These are phyloP conservation scores for Cardamine occulta DNA, from an alignment of 345 rosid species.

Conservation along the genomic window DNA sequence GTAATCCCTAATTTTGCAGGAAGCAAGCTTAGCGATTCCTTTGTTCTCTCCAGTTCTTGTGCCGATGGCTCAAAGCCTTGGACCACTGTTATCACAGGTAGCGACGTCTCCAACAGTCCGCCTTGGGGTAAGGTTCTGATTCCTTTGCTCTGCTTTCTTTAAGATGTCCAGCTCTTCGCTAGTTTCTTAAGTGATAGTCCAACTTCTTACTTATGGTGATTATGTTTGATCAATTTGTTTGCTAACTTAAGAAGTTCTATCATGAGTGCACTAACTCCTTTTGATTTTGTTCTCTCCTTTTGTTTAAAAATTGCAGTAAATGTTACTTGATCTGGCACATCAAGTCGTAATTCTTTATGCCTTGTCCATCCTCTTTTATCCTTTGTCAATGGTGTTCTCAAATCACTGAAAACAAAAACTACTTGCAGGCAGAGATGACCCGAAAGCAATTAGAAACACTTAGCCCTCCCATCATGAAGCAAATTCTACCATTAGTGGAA, in stretches of 20 bases:
- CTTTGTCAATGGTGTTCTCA: not conserved
- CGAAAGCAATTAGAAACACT: conserved; percentile 86
- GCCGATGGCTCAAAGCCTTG: conserved; percentile 91
- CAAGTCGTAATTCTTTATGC: not conserved
- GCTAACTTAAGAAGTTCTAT: no score
- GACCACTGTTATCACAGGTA: conserved; percentile 82
- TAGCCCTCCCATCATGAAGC: conserved; percentile 95
- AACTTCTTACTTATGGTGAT: no score
- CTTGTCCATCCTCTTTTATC: no score
- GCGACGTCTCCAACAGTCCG: conserved; percentile 78
- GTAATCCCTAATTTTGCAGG: conserved; percentile 54
- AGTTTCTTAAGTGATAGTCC: no score
- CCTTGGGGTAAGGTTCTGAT: conserved; percentile 89
- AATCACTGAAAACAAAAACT: conserved; percentile 19
- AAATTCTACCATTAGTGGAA: conserved; percentile 90
- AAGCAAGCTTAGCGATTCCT: conserved; percentile 87
- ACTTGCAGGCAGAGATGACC: conserved; percentile 91
- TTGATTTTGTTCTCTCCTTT: no score
- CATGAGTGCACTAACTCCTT: no score
- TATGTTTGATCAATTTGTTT: no score
- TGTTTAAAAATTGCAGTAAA: no score
- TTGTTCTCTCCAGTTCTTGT: conserved; percentile 97
- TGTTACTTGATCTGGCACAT: conserved; percentile 21
- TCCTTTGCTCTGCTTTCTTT: no score
- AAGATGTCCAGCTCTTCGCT: not conserved